Base-by-base conservation (phyloP, 2,329 filamentous ascomycete genomes). In the Chrysosporium keratinophilum region DNA sequence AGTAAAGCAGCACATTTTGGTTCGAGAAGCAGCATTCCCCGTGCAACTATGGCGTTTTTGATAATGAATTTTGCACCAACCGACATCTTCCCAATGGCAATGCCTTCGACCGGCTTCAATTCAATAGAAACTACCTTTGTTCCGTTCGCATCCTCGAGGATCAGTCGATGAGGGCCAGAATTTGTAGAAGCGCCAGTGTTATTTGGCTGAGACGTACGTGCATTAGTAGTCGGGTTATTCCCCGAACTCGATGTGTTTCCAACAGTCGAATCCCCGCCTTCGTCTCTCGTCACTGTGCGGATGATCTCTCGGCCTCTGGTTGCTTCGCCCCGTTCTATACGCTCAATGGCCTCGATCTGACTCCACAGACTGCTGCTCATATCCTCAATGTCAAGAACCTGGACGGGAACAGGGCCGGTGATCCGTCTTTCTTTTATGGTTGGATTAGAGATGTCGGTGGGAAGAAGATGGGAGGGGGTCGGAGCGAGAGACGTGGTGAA, bases 351-450 rank as follows among this genome's bases (percentile, higher is more conserved):
- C 67, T 96, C 88, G 33, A 95, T 79, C 68, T 96, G 88, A 59
- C 88, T 84, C 88, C 90, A 95, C 50, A 85, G 79, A 61, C 85
- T 88, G 50, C 79, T 77, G 1, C 83, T 79, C 17, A 97, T 78
- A 64, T 97, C 90, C 64, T 95, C 85, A 6, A 97, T 76, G 62
- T 94, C 89, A 1, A 95, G 72, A 0, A 97, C 80, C 68, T 97
- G 93, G 1, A 93, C 84, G 2, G 84, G 75, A 0, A 91, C 75
- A 33, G 87, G 79, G 1, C 76, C 76, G 0, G 72, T 57, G 0
- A 97, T 72, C 0, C 69, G 71, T 3, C 73, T 69, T 55, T 87
- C 80, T 58, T 78, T 75, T 9, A 77, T 67, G 2, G 72, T 69
- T 0, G 78, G 73, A 59, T 80, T 73, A 46, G 74, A 69, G n/a